Evolutionary conservation across 2,329 filamentous ascomycete species (phyloP).

Genomic region (Ambrosiella xylebori): DNA sequence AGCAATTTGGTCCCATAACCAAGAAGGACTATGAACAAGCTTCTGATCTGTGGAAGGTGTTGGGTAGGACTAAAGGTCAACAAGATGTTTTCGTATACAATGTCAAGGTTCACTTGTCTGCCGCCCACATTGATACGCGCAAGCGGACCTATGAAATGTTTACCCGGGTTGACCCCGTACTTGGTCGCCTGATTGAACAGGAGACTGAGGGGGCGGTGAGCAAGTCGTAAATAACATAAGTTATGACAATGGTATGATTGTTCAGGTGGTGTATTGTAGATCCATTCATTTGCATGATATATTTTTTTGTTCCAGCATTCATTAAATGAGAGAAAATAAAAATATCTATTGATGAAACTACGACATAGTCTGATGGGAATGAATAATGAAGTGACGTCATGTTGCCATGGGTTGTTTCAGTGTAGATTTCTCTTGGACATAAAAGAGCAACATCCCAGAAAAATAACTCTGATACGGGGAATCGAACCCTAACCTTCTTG

Average conservation of each 20-base stretch:
- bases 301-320: too few relatives aligned
- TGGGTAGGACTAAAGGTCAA: constrained; percentile 33
- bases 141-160: constrained; percentile 46
- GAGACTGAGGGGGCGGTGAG: constrained; percentile 13
- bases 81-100: constrained; percentile 45
- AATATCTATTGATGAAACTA: too few relatives aligned
- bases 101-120: constrained; percentile 37
- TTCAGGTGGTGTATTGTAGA: too few relatives aligned
- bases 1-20: constrained; percentile 27
- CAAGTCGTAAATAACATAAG: neutral
- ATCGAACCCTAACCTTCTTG: neutral
- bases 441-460: neutral
- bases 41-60: constrained; percentile 30
- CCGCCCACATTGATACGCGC: constrained; percentile 36
- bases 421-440: neutral
- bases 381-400: too few relatives aligned
- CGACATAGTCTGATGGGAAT: too few relatives aligned
- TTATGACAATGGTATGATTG: too few relatives aligned
- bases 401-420: too few relatives aligned
- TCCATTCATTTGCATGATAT: too few relatives aligned
- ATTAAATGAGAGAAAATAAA: too few relatives aligned
- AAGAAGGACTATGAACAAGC: constrained; percentile 35
- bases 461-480: neutral
- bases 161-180: constrained; percentile 32
- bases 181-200: constrained; percentile 24